Conservation (phyloP, 495 filamentous ascomycete genomes). For the Penicillium cosmopolitanum region DNA sequence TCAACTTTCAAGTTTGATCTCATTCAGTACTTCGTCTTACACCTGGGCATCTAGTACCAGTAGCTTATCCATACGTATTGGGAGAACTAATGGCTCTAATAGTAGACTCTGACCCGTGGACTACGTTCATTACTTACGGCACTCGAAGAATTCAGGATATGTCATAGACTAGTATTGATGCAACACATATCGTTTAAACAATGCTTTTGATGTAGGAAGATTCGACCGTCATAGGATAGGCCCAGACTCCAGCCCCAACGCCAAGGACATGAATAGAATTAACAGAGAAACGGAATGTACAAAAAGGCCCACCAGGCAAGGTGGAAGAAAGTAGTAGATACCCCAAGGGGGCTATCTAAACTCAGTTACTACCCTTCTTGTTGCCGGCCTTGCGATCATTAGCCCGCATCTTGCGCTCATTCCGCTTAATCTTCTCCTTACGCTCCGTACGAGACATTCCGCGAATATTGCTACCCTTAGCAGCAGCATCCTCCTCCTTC, state of each 20-base stretch:
- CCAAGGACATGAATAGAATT: slow-evolving; percentile 25
- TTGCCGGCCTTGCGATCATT: slow-evolving; percentile 63
- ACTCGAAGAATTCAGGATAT: too few species aligned
- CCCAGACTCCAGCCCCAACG: slow-evolving; percentile 35
- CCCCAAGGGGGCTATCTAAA: too few species aligned
- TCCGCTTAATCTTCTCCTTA: slow-evolving; percentile 65
- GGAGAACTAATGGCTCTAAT: too few species aligned
- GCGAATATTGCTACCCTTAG: slow-evolving; percentile 61
- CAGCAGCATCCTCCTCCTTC: slow-evolving; percentile 63
- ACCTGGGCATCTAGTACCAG: too few species aligned
- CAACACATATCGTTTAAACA: slow-evolving; percentile 15
- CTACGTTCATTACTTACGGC: too few species aligned
- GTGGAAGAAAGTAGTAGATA: neutral
- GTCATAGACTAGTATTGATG: too few species aligned
- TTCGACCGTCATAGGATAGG: slow-evolving; percentile 20
- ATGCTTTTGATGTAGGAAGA: slow-evolving; percentile 29
- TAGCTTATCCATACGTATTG: too few species aligned
- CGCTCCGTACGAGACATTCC: slow-evolving; percentile 66
- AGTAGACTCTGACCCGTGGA: too few species aligned
- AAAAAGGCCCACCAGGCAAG: slow-evolving; percentile 2
- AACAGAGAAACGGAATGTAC: too few species aligned
- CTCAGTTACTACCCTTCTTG: slow-evolving; percentile 38
- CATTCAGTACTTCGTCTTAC: too few species aligned
- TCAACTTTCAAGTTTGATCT: neutral
- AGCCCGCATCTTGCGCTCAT: slow-evolving; percentile 70